These are phyloP conservation scores for Chlamydomonas eustigma DNA, from an alignment of 139 green algal genomes.

Conservation along the genomic window DNA sequence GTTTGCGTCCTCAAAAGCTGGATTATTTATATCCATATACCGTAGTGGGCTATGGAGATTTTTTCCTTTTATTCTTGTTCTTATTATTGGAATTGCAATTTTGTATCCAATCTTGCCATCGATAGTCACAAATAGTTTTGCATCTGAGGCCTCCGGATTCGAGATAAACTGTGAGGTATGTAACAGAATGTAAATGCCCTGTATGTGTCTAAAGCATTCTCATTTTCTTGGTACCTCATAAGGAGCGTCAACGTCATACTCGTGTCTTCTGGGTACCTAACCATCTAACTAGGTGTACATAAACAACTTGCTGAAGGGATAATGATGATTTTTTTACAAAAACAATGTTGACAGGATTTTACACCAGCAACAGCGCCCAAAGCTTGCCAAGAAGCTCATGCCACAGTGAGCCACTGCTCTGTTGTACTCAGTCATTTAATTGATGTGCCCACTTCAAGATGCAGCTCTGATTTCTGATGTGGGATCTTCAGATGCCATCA, in stretches of 20 bases:
- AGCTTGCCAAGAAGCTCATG: slow-evolving; percentile 28
- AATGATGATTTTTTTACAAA: not conserved
- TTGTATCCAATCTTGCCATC: slow-evolving; percentile 62
- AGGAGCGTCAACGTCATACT: no score
- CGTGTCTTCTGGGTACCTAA: no score
- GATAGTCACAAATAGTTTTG: slow-evolving; percentile 78
- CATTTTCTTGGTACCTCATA: no score
- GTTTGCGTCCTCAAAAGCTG: not conserved
- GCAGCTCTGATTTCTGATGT: not conserved
- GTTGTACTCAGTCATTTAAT: not conserved
- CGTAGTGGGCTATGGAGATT: slow-evolving; percentile 4
- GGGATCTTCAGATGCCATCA: not conserved
- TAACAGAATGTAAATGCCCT: not conserved
- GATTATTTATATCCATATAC: not conserved
- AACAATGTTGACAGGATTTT: slow-evolving; percentile 10
- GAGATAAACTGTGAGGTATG: slow-evolving; percentile 60
- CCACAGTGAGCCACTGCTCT: not conserved
- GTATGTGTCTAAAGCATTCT: not conserved
- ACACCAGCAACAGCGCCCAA: slow-evolving; percentile 18
- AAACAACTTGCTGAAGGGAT: not conserved
- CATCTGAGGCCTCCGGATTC: slow-evolving; percentile 42
- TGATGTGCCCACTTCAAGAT: not conserved
- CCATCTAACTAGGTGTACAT: no score
- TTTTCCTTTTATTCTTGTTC: slow-evolving; percentile 4
- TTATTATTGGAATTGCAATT: slow-evolving; percentile 30